Base-by-base conservation (phyloP, 2,329 filamentous ascomycete species). In the Onygenales sp. region DNA sequence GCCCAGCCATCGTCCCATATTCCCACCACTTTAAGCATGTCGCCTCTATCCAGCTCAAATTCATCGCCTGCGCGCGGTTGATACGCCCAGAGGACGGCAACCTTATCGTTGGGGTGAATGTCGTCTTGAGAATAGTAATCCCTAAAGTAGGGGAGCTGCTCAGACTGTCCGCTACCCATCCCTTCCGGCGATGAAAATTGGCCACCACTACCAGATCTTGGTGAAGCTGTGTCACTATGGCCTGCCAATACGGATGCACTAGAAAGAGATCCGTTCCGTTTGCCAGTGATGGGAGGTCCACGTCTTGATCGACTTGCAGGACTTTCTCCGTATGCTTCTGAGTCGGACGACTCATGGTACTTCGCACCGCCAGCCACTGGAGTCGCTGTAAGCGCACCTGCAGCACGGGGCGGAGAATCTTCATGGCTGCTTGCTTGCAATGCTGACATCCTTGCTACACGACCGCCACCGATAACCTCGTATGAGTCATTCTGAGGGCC, bases 1-100 rank as follows among this genome's bases (percentile, higher is more conserved):
- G 93, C 93, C 93, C 93, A 98, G 46, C 93, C 93, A 67, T 98
- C 93, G 64, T 98, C 93, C 93, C 93, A 98, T 60, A 98, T 98
- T 57, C 93, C 93, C 34, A 97, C 86, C 11, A 98, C 85, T 74
- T 96, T 97, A 64, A 98, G 80, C 91, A 98, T 96, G 66, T 98
- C 93, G 52, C 93, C 93, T 54, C 93, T 84, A 63, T 97, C 93
- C 39, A 98, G 77, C 40, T 88, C 79, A 65, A 97, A 97, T 66
- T 98, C 93, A 64, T 98, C 93, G 33, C 84, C 83, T 4, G 93
- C 93, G 36, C 93, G 87, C 36, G 93, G 92, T 62, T 95, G 89
- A 69, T 98, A 98, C 2, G 93, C 92, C 93, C 93, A 98, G 11
- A 98, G 79, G 2, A 90, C 88, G 11, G 93, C 82, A 42, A 98